phyloP scores from a whole-genome alignment of 2,329 filamentous ascomycete species.

The Penicillium brasilianum region DNA sequence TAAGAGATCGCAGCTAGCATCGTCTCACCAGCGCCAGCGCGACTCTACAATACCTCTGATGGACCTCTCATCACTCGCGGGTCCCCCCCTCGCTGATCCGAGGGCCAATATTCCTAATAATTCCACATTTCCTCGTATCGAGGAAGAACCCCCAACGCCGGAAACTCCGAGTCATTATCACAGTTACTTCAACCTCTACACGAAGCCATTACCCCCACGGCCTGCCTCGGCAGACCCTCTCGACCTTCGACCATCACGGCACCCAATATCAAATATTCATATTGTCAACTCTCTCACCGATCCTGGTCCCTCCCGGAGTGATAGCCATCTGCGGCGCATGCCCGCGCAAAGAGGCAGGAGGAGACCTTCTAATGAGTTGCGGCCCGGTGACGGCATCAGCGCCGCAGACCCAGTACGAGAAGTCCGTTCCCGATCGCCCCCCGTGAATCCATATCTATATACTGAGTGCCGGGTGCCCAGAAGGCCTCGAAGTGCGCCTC shows the following conservation, averaged over 20 bases:
- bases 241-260: conserved; percentile 1
- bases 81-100: conserved; percentile 36
- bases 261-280: background rate
- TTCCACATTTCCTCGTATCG: conserved; percentile 7
- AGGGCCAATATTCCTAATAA: conserved; percentile 21
- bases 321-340: background rate
- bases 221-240: conserved; percentile 16
- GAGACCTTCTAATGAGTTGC: background rate
- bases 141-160: conserved; percentile 9
- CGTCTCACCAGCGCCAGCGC: background rate
- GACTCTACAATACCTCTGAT: conserved; percentile 17
- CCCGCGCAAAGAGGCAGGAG: conserved; percentile 2
- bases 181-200: conserved; percentile 20
- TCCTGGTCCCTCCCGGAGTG: background rate
- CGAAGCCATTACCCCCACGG: conserved; percentile 25
- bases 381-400: background rate
- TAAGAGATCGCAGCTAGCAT: conserved; percentile 11
- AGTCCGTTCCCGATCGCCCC: background rate
- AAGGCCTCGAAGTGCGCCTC: conserved; percentile 19
- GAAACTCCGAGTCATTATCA: background rate
- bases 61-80: conserved; percentile 46
- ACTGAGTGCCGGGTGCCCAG: background rate
- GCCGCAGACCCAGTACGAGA: background rate
- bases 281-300: background rate
- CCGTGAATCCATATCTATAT: background rate